Evolutionary conservation across 176 grass and related monocot species (phyloP).

Genomic region (Aegilops umbellulata): DNA sequence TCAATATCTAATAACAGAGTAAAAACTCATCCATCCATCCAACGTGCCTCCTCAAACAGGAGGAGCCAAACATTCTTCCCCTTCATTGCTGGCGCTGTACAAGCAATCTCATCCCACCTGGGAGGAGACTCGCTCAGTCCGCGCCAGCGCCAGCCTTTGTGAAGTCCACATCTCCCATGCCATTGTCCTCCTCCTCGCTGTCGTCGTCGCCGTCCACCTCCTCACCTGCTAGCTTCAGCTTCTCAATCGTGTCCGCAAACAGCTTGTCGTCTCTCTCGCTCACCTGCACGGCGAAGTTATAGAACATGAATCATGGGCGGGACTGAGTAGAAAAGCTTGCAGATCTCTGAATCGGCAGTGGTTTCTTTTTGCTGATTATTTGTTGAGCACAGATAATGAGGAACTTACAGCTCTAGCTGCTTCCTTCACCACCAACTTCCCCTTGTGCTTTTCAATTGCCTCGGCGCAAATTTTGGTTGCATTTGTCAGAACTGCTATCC

Average conservation of each 20-base stretch:
- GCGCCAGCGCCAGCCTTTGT: slow-evolving; percentile 30
- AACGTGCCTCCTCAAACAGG: neutral
- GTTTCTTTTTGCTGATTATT: neutral
- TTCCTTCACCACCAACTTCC: slow-evolving; percentile 67
- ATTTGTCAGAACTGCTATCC: slow-evolving; percentile 48
- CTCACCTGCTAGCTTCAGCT: slow-evolving; percentile 37
- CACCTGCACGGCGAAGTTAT: slow-evolving; percentile 38
- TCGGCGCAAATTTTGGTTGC: slow-evolving; percentile 54
- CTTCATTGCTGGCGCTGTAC: slow-evolving; percentile 13
- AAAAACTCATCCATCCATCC: neutral
- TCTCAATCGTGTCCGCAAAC: slow-evolving; percentile 48
- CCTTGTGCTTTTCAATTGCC: slow-evolving; percentile 62
- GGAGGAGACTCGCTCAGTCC: slow-evolving; percentile 8
- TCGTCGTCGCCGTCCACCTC: slow-evolving; percentile 69
- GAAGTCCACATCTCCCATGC: slow-evolving; percentile 59
- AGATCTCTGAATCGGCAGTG: neutral
- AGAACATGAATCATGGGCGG: neutral
- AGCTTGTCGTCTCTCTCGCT: slow-evolving; percentile 67
- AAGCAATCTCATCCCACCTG: slow-evolving; percentile 7
- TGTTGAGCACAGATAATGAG: neutral
- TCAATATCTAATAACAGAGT: too few relatives aligned
- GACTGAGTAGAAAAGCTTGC: neutral
- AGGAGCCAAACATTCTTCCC: neutral
- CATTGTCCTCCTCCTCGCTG: slow-evolving; percentile 66
- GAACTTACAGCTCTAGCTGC: slow-evolving; percentile 66